Evolutionary conservation across 164 flowering plant genomes (phyloP).

Genomic region (Sextonia rubra): DNA sequence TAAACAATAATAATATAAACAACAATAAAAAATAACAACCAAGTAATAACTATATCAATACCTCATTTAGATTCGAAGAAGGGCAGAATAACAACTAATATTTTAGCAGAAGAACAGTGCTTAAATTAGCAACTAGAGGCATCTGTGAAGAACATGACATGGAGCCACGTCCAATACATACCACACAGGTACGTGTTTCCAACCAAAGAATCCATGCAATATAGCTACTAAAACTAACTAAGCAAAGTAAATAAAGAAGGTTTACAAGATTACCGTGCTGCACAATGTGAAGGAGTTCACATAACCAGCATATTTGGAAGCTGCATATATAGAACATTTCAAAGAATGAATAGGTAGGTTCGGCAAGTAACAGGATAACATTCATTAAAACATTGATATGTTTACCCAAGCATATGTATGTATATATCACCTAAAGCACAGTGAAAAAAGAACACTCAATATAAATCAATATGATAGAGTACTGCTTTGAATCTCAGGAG

Average conservation of each 20-base stretch:
- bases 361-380: neutral
- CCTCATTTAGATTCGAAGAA: no score
- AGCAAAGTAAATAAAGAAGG: neutral
- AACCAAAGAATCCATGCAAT: no score
- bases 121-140: no score
- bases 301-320: slow-evolving; percentile 96
- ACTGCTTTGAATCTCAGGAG: neutral
- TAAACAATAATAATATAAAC: no score
- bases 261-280: slow-evolving; percentile 68
- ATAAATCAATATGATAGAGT: neutral
- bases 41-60: no score
- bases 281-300: slow-evolving; percentile 74
- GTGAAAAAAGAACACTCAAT: neutral
- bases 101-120: no score
- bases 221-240: no score
- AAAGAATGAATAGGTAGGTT: neutral
- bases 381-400: neutral
- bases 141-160: no score
- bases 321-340: slow-evolving; percentile 34
- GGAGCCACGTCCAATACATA: no score
- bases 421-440: neutral
- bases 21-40: no score
- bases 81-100: no score
- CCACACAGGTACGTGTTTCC: no score
- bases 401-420: neutral